phyloP scores from a whole-genome alignment of 305 asterid species.

The Stenogyne calaminthoides region DNA sequence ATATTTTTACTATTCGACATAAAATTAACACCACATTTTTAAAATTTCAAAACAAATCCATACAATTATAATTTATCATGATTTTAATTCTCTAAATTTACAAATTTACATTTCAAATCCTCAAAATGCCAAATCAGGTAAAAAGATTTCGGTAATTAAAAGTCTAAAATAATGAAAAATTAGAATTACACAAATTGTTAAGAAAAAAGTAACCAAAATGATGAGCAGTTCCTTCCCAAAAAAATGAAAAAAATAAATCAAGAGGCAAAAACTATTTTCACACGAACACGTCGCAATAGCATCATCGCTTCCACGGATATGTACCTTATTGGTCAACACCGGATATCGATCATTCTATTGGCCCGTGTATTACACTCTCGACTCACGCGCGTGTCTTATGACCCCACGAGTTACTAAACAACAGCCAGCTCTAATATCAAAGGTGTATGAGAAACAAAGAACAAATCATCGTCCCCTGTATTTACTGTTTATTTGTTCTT shows the following conservation, averaged over 20 bases:
- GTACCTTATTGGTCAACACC: constrained; percentile 36
- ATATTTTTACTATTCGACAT: no score
- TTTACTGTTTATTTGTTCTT: background rate
- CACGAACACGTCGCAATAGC: constrained; percentile 10
- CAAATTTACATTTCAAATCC: no score
- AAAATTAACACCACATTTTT: no score
- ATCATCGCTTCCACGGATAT: background rate
- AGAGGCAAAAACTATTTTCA: background rate
- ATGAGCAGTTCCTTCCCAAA: no score
- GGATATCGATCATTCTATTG: constrained; percentile 29
- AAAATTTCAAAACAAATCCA: no score
- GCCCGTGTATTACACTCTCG: constrained; percentile 27
- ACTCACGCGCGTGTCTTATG: constrained; percentile 17
- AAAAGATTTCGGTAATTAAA: background rate
- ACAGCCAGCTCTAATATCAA: constrained; percentile 13
- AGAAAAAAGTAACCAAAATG: no score
- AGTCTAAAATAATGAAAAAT: background rate
- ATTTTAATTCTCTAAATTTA: no score
- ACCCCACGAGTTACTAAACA: no score
- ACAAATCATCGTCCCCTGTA: no score
- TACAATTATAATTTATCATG: no score
- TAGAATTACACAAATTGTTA: background rate
- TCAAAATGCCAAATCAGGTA: no score
- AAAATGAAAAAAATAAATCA: background rate
- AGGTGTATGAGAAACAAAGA: background rate